A percentile compares a stretch with the other conserved stretches of the same genome.
Conservation (phyloP, 768 basidiomycete species). For the Mycena epipterygia region DNA sequence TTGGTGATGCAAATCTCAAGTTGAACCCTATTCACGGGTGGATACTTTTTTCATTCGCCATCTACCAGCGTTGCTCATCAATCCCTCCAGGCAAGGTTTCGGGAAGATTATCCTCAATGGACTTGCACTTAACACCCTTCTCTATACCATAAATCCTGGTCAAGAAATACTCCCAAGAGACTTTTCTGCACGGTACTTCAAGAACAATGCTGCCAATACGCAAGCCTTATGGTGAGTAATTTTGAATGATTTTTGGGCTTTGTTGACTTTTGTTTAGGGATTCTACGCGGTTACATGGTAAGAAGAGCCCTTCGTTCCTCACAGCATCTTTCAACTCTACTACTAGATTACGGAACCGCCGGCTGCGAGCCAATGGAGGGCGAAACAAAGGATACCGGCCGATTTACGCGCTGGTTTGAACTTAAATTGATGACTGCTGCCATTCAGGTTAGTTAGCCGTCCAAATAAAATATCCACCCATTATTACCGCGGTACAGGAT, state of each 20-base stretch:
- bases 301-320: neutral
- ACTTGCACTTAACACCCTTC: constrained; percentile 36
- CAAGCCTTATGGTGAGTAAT: constrained; percentile 33
- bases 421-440: constrained; percentile 11
- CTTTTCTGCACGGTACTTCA: constrained; percentile 29
- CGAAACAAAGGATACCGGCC: constrained; percentile 25
- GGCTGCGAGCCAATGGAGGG: constrained; percentile 31
- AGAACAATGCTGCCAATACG: constrained; percentile 11
- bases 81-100: constrained; percentile 34
- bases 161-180: constrained; percentile 2
- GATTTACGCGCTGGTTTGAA: constrained; percentile 22
- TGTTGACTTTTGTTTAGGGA: constrained; percentile 23
- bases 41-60: neutral
- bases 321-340: neutral
- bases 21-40: constrained; percentile 41
- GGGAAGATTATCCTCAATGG: constrained; percentile 40
- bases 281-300: constrained; percentile 32
- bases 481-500: constrained; percentile 12
- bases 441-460: constrained; percentile 11
- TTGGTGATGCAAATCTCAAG: constrained; percentile 39
- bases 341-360: constrained; percentile 35
- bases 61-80: neutral
- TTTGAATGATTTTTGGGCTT: neutral
- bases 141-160: constrained; percentile 10
- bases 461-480: neutral